Evolutionary conservation across 2,329 filamentous ascomycete species (phyloP).

Genomic region (Pseudogymnoascus destructans): DNA sequence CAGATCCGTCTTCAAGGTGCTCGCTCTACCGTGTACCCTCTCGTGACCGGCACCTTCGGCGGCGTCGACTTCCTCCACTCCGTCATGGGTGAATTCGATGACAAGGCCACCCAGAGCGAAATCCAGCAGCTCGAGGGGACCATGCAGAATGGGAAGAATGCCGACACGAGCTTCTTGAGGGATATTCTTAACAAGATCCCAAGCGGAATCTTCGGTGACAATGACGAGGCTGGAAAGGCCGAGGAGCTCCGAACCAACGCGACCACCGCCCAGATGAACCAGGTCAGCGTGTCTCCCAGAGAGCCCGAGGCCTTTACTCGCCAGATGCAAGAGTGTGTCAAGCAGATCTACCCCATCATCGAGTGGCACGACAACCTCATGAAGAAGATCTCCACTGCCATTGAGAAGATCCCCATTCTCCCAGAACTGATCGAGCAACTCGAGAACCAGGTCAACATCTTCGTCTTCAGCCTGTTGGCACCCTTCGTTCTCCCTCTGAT

Average conservation of each 20-base stretch:
- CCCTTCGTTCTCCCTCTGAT: constrained; percentile 81
- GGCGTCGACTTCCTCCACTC: constrained; percentile 91
- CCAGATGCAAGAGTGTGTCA: constrained; percentile 61
- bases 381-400: constrained; percentile 61
- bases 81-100: constrained; percentile 65
- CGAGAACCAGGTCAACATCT: constrained; percentile 75
- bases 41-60: constrained; percentile 85
- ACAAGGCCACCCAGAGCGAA: constrained; percentile 85
- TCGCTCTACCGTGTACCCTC: constrained; percentile 55
- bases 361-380: constrained; percentile 85
- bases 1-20: constrained; percentile 56
- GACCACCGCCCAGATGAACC: constrained; percentile 59
- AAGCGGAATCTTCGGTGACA: constrained; percentile 62
- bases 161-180: constrained; percentile 62
- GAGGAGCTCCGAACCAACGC: constrained; percentile 70
- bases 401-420: constrained; percentile 75
- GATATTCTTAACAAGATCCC: constrained; percentile 74
- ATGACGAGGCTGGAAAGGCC: constrained; percentile 61
- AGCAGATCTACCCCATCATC: constrained; percentile 78
- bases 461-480: constrained; percentile 83
- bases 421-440: constrained; percentile 77
- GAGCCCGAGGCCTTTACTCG: constrained; percentile 72
- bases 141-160: constrained; percentile 49
- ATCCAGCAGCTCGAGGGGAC: constrained; percentile 80
- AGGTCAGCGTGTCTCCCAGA: constrained; percentile 59